Conservation (phyloP, 1,139 yeast genomes). For the Arxiozyma bovina region DNA sequence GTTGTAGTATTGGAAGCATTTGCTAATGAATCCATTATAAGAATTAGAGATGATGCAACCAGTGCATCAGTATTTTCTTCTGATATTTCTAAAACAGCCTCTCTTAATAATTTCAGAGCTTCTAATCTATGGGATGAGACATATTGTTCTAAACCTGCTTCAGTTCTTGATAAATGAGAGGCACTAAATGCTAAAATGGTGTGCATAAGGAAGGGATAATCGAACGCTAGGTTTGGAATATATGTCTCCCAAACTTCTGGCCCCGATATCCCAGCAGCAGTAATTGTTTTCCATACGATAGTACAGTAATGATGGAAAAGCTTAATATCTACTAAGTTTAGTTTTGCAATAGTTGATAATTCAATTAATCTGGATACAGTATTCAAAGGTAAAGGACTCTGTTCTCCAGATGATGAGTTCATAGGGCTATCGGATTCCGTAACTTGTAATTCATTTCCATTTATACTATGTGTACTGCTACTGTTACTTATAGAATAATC, state of each 20-base stretch:
- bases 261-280: constrained; percentile 84
- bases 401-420: neutral
- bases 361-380: constrained; percentile 4
- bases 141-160: constrained; percentile 67
- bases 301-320: constrained; percentile 83
- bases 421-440: constrained; percentile 1
- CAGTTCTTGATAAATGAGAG: constrained; percentile 74
- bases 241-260: constrained; percentile 80
- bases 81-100: constrained; percentile 75
- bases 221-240: constrained; percentile 80
- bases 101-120: constrained; percentile 69
- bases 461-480: neutral
- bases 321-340: constrained; percentile 70
- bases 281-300: constrained; percentile 75
- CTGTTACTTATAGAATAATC: neutral
- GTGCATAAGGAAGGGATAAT: constrained; percentile 87
- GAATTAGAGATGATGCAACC: constrained; percentile 80
- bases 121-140: constrained; percentile 84
- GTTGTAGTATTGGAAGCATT: constrained; percentile 66
- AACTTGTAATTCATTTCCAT: constrained; percentile 2
- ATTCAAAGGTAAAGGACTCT: neutral
- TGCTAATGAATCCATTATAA: constrained; percentile 88
- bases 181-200: constrained; percentile 85
- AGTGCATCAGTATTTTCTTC: constrained; percentile 84
- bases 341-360: constrained; percentile 27